phyloP scores from a whole-genome alignment of 805 yeast genomes.

The Starmerella cellae region DNA sequence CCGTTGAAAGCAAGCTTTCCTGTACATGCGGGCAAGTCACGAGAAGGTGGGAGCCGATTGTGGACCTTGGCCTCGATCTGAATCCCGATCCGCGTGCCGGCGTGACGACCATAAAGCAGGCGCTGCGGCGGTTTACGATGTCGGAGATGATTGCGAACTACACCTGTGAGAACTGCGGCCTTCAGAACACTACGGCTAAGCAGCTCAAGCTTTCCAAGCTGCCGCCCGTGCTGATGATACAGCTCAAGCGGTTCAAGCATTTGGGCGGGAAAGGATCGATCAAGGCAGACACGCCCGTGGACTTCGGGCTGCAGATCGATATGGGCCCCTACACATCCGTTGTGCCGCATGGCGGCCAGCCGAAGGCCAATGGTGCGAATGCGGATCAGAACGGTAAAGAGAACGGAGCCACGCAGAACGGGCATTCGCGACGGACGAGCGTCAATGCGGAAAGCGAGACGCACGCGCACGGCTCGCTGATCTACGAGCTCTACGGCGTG shows the following conservation, averaged over 20 bases:
- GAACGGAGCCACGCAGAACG: background rate
- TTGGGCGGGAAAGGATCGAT: constrained; percentile 32
- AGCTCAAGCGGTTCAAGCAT: constrained; percentile 64
- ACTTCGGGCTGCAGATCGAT: constrained; percentile 60
- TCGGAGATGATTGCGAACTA: constrained; percentile 68
- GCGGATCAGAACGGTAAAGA: background rate
- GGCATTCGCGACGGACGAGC: background rate
- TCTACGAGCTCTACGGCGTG: constrained; percentile 75
- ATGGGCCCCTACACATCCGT: constrained; percentile 42
- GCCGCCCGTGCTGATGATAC: constrained; percentile 72
- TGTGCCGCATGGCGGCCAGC: constrained; percentile 4
- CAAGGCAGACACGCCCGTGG: constrained; percentile 64
- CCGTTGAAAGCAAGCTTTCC: constrained; percentile 60
- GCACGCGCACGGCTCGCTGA: constrained; percentile 20
- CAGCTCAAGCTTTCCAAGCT: constrained; percentile 52
- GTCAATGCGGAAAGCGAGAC: background rate
- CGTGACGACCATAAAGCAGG: constrained; percentile 39
- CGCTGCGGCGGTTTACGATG: constrained; percentile 64
- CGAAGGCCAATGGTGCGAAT: background rate
- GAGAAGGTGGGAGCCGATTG: constrained; percentile 72
- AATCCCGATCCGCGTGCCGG: constrained; percentile 1
- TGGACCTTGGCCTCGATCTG: constrained; percentile 78
- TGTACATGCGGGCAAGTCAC: constrained; percentile 51
- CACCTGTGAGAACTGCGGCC: constrained; percentile 53
- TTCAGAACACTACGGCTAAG: constrained; percentile 54